These are phyloP conservation scores for Camellia japonica DNA, from an alignment of 148 eudicot species.

Conservation along the genomic window DNA sequence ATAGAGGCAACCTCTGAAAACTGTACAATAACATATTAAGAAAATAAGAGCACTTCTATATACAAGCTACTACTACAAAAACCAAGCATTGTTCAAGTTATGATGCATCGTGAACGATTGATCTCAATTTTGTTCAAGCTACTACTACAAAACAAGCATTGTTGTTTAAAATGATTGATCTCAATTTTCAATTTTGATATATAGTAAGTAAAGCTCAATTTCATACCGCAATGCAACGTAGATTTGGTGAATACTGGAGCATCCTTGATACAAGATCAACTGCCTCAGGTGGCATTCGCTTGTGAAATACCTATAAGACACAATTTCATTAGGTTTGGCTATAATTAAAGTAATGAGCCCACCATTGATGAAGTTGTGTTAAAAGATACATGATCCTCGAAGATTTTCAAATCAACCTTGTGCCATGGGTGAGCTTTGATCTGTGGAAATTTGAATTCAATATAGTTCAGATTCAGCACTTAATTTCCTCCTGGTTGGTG, in stretches of 20 bases:
- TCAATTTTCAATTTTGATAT: too few species aligned
- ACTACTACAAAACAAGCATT: too few species aligned
- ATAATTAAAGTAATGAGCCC: neutral
- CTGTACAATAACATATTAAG: too few species aligned
- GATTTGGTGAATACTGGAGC: conserved; percentile 82
- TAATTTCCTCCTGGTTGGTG: too few species aligned
- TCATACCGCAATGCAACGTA: conserved; percentile 82
- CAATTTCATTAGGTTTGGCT: conserved; percentile 14
- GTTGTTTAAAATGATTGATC: too few species aligned
- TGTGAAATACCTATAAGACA: conserved; percentile 65
- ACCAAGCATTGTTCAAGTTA: too few species aligned
- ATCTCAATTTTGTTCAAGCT: too few species aligned
- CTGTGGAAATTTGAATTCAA: conserved; percentile 86
- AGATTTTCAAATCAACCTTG: conserved; percentile 49
- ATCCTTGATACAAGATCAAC: conserved; percentile 85
- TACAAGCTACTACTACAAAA: too few species aligned
- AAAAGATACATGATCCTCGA: neutral
- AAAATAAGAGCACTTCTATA: too few species aligned
- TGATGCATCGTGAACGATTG: too few species aligned
- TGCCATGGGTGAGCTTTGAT: conserved; percentile 99
- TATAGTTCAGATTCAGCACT: conserved; percentile 89
- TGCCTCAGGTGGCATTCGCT: conserved; percentile 77
- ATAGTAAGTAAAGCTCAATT: too few species aligned
- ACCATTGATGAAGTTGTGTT: neutral
- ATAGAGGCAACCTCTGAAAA: too few species aligned